Evolutionary conservation across 2,329 filamentous ascomycete species (phyloP).

Genomic region (Fusarium albidum): DNA sequence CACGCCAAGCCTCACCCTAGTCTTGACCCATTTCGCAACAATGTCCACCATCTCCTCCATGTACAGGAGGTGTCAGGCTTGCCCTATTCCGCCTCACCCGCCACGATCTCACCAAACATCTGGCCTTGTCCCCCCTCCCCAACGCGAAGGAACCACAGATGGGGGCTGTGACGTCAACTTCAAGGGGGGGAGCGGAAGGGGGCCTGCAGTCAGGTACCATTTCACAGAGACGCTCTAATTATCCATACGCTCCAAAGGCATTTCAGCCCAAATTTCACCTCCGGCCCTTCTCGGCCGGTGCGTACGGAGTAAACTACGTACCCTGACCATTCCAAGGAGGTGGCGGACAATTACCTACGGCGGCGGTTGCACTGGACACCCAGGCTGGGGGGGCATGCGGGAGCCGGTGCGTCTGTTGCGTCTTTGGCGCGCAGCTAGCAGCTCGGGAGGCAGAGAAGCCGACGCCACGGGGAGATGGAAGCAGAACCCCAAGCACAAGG

Average conservation of each 20-base stretch:
- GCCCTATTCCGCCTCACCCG: slow-evolving; percentile 19
- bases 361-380: slow-evolving; percentile 14
- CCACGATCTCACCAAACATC: slow-evolving; percentile 7
- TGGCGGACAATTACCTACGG: slow-evolving; percentile 21
- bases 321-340: slow-evolving; percentile 25
- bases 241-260: slow-evolving; percentile 6
- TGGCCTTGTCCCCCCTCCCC: not conserved
- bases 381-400: slow-evolving; percentile 26
- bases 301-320: slow-evolving; percentile 27
- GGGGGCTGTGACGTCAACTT: slow-evolving; percentile 19
- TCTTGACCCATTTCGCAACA: slow-evolving; percentile 10
- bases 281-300: slow-evolving; percentile 37
- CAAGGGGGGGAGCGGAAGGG: slow-evolving; percentile 3
- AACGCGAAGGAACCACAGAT: slow-evolving; percentile 1
- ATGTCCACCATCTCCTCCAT: not conserved
- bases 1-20: slow-evolving; percentile 24
- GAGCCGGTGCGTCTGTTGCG: slow-evolving; percentile 20
- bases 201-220: slow-evolving; percentile 1
- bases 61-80: slow-evolving; percentile 5
- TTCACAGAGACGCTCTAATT: slow-evolving; percentile 15
- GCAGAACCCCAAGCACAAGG: slow-evolving; percentile 34
- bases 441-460: slow-evolving; percentile 36
- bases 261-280: slow-evolving; percentile 24
- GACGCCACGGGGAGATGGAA: slow-evolving; percentile 37
- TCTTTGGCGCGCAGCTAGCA: slow-evolving; percentile 34